Percentiles rank a stretch among this genome's conserved stretches.
phyloP scores from a whole-genome alignment of 371 early-diverging fungal species.

The Mortierella sp. region DNA sequence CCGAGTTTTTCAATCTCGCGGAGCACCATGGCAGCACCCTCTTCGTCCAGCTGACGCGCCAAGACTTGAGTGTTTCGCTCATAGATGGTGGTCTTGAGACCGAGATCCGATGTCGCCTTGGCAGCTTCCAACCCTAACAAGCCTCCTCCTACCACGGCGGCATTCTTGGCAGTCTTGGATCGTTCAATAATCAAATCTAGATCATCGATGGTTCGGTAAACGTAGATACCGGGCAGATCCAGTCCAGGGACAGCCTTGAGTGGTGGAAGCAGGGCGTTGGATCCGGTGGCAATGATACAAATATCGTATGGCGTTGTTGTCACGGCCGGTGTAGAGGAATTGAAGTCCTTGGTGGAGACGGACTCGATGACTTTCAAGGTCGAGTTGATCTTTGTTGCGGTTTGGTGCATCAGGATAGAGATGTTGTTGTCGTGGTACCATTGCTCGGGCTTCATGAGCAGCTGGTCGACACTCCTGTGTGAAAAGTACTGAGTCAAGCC shows the following conservation, averaged over 20 bases:
- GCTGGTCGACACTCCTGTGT: conserved; percentile 61
- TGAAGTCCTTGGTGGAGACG: conserved; percentile 16
- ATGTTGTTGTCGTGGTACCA: conserved; percentile 68
- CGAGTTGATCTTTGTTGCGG: conserved; percentile 58
- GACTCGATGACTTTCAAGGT: conserved; percentile 31
- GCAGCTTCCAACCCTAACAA: conserved; percentile 77
- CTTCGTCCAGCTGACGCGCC: conserved; percentile 67
- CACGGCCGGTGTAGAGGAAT: conserved; percentile 46
- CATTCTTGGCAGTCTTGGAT: conserved; percentile 55
- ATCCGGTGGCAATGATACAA: conserved; percentile 73
- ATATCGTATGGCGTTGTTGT: conserved; percentile 59
- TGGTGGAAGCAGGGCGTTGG: conserved; percentile 67
- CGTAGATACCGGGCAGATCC: conserved; percentile 64
- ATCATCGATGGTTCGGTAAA: conserved; percentile 74
- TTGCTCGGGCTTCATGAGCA: conserved; percentile 57
- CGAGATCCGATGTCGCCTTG: conserved; percentile 68
- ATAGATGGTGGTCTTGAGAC: conserved; percentile 62
- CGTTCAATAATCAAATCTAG: conserved; percentile 62
- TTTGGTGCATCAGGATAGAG: conserved; percentile 55
- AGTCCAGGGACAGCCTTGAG: conserved; percentile 36
- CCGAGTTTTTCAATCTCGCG: conserved; percentile 66
- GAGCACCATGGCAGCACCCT: conserved; percentile 61
- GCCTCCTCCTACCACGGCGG: conserved; percentile 73
- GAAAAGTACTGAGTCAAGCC: conserved; percentile 73
- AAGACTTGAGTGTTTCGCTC: conserved; percentile 66